Evolutionary conservation across 495 filamentous ascomycete genomes (phyloP).

Genomic region (Entonaema liquescens): DNA sequence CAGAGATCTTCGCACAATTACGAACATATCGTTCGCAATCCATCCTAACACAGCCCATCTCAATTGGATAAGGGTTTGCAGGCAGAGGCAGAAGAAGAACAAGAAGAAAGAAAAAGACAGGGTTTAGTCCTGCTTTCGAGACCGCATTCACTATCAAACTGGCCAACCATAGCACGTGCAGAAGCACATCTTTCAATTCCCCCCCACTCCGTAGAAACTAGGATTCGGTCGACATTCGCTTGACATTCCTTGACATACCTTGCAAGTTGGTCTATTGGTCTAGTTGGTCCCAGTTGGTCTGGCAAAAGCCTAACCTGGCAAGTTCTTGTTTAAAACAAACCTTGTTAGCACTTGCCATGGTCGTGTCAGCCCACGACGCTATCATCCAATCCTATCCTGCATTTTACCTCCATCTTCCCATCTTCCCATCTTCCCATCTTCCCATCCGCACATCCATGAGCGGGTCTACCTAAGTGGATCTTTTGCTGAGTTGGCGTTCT

Average conservation of each 20-base stretch:
- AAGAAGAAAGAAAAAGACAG: constrained; percentile 7
- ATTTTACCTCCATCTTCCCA: constrained; percentile 11
- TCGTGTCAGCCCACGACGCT: constrained; percentile 45
- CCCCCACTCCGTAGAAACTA: constrained; percentile 31
- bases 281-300: constrained; percentile 8
- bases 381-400: constrained; percentile 42
- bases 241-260: constrained; percentile 38
- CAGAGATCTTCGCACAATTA: constrained; percentile 9
- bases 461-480: constrained; percentile 40
- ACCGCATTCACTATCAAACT: constrained; percentile 15
- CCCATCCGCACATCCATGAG: constrained; percentile 19
- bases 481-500: constrained; percentile 46
- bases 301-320: too few relatives aligned
- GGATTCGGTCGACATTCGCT: constrained; percentile 15
- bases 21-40: constrained; percentile 21
- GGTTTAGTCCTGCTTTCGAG: constrained; percentile 18
- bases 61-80: constrained; percentile 26
- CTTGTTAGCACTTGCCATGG: constrained; percentile 37
- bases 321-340: constrained; percentile 29
- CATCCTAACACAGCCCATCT: constrained; percentile 16
- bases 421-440: neutral
- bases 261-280: constrained; percentile 28
- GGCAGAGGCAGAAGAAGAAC: neutral
- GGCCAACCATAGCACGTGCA: constrained; percentile 36
- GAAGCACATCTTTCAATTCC: constrained; percentile 25